Percentiles rank a stretch among this genome's conserved stretches.
Conservation (phyloP, 441 rosid species). For the Brassica balearica region DNA sequence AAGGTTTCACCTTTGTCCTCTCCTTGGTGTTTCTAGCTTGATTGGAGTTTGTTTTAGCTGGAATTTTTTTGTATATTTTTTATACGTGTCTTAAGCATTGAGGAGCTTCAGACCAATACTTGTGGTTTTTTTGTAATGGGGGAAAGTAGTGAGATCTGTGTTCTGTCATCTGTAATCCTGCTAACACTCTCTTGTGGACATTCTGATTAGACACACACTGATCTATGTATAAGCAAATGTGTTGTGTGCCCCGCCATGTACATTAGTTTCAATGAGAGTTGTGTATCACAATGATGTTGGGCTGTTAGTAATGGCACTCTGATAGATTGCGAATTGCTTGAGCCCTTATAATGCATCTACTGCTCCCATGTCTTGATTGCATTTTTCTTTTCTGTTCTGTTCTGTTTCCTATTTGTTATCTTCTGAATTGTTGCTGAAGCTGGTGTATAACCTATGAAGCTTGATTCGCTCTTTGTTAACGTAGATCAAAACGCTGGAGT, state of each 20-base stretch:
- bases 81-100: neutral
- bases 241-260: neutral
- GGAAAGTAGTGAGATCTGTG: neutral
- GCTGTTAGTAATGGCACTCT: no score
- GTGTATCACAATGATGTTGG: no score
- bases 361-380: conserved; percentile 5
- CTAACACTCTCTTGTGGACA: neutral
- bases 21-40: neutral
- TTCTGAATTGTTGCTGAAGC: conserved; percentile 15
- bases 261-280: neutral
- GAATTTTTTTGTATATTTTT: no score
- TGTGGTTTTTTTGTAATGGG: conserved; percentile 3
- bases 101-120: neutral
- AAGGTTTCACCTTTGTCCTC: conserved; percentile 20
- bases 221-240: conserved; percentile 5
- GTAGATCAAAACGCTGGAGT: conserved; percentile 78
- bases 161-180: neutral
- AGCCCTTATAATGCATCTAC: neutral
- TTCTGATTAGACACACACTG: neutral
- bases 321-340: neutral
- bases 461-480: conserved; percentile 10
- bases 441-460: conserved; percentile 10
- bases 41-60: neutral
- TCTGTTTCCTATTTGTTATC: neutral
- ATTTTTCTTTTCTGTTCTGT: neutral